Evolutionary conservation across 2,329 filamentous ascomycete genomes (phyloP).

Genomic region (Calonectria henricotiae): DNA sequence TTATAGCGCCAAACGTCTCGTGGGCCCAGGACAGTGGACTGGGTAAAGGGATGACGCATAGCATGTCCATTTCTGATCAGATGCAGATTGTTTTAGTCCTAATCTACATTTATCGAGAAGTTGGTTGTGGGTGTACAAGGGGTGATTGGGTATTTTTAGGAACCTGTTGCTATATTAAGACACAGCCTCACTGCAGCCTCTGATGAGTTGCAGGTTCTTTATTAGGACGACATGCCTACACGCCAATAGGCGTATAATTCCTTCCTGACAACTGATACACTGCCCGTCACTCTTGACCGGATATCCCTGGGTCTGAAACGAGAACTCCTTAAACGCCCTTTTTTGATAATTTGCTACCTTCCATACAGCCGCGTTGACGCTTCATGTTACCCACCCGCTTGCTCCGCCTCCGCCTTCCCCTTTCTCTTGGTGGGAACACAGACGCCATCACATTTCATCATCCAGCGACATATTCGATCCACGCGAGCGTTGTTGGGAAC

Average conservation of each 20-base stretch:
- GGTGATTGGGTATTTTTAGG: conserved; percentile 55
- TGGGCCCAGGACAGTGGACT: not conserved
- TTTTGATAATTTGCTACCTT: conserved; percentile 19
- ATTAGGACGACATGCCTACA: conserved; percentile 44
- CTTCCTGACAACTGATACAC: conserved; percentile 26
- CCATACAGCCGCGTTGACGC: conserved; percentile 22
- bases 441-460: conserved; percentile 32
- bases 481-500: conserved; percentile 13
- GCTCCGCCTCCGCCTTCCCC: not conserved
- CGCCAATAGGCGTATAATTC: conserved; percentile 42
- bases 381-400: conserved; percentile 28
- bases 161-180: conserved; percentile 58
- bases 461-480: conserved; percentile 26
- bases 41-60: not conserved
- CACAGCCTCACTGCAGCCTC: conserved; percentile 59
- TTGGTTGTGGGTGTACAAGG: conserved; percentile 12
- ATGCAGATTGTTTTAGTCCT: not conserved
- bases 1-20: not conserved
- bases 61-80: not conserved
- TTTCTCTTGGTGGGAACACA: conserved; percentile 30
- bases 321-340: conserved; percentile 33
- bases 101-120: conserved; percentile 23
- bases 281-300: conserved; percentile 8
- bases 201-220: conserved; percentile 54
- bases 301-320: conserved; percentile 23